These are phyloP conservation scores for Hamigera avellanea DNA, from an alignment of 495 filamentous ascomycete species.

Conservation along the genomic window DNA sequence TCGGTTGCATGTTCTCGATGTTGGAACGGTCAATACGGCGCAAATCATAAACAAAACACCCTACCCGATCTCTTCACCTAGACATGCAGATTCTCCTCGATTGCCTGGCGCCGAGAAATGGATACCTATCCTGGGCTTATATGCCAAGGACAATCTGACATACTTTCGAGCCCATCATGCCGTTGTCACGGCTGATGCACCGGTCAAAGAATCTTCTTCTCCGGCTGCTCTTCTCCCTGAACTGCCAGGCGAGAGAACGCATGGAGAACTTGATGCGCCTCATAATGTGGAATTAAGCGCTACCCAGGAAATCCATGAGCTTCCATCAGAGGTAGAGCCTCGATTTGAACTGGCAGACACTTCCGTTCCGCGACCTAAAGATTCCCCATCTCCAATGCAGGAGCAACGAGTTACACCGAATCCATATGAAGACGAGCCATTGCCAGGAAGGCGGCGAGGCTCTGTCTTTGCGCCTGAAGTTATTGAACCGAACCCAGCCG, in stretches of 20 bases:
- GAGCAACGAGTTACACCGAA: background rate
- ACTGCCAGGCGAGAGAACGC: conserved; percentile 14
- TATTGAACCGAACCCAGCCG: conserved; percentile 6
- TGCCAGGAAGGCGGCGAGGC: conserved; percentile 20
- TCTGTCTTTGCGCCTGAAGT: conserved; percentile 37
- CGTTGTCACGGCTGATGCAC: conserved; percentile 39
- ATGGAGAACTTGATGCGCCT: conserved; percentile 12
- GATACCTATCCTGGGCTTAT: conserved; percentile 34
- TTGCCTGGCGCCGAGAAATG: conserved; percentile 44
- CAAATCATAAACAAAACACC: conserved; percentile 12
- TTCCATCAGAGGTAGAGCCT: conserved; percentile 22
- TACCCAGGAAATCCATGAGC: conserved; percentile 32
- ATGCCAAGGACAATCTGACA: conserved; percentile 34
- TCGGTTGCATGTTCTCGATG: conserved; percentile 41
- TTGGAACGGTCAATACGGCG: conserved; percentile 31
- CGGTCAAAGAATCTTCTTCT: conserved; percentile 16
- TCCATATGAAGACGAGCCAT: conserved; percentile 16
- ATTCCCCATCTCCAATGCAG: conserved; percentile 3
- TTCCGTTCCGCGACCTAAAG: conserved; percentile 11
- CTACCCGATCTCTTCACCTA: conserved; percentile 7
- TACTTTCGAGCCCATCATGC: conserved; percentile 47
- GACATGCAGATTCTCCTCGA: conserved; percentile 8
- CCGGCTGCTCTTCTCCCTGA: conserved; percentile 21
- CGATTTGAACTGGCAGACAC: conserved; percentile 34
- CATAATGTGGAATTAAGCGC: conserved; percentile 29